Conservation (phyloP, 2,329 filamentous ascomycete species). For the Periconia sp. region DNA sequence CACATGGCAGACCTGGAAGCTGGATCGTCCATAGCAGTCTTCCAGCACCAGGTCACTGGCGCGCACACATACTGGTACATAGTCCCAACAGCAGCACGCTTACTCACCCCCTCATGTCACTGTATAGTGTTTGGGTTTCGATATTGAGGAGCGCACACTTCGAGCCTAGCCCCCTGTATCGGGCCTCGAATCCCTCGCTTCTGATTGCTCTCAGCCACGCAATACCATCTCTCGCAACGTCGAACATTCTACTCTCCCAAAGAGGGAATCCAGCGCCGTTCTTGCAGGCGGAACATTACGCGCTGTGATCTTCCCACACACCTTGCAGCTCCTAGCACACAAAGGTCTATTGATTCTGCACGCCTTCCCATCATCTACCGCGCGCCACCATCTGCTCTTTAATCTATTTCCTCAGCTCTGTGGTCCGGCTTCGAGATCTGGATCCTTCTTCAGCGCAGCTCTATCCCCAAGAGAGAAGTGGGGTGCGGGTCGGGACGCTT, state of each 20-base stretch:
- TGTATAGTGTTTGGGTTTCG: neutral
- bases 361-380: no score
- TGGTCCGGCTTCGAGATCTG: no score
- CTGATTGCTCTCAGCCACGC: neutral
- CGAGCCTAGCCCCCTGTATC: neutral
- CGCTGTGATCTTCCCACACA: no score
- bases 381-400: no score
- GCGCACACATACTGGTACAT: neutral
- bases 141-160: neutral
- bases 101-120: neutral
- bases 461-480: no score
- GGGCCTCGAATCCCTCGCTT: neutral
- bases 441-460: no score
- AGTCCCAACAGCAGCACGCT: neutral
- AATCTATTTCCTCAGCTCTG: no score
- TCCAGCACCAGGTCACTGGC: neutral
- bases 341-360: no score
- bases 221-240: neutral
- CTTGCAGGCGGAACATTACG: neutral
- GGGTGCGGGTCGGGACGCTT: no score
- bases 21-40: no score
- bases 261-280: neutral
- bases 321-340: no score
- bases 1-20: no score
- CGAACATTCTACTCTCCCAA: neutral